Conservation (phyloP, 2,329 filamentous ascomycete genomes). For the Verticillium dahliae region DNA sequence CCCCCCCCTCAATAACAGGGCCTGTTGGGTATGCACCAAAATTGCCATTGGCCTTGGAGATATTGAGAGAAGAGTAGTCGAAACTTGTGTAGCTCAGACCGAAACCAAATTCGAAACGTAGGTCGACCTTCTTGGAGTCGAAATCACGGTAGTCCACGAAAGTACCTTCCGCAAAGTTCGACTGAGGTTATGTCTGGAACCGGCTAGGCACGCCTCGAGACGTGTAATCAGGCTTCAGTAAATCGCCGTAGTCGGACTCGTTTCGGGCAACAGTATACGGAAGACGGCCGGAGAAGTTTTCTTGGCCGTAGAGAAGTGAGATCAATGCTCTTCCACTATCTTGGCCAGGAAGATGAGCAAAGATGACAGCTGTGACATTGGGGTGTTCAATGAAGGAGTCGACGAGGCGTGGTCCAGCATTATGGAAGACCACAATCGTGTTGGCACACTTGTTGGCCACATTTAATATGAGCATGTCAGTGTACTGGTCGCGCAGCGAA, state of each 20-base stretch:
- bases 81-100: constrained; percentile 52
- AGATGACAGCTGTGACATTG: constrained; percentile 59
- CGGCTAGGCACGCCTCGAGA: constrained; percentile 35
- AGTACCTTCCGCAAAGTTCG: constrained; percentile 44
- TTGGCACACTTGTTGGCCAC: constrained; percentile 54
- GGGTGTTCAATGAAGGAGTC: constrained; percentile 56
- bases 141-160: constrained; percentile 51
- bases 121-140: constrained; percentile 38
- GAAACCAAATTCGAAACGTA: constrained; percentile 50
- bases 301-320: constrained; percentile 50
- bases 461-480: constrained; percentile 48
- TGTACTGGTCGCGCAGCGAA: constrained; percentile 58
- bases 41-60: constrained; percentile 22
- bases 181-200: constrained; percentile 44
- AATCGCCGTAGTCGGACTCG: constrained; percentile 45
- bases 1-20: constrained; percentile 32
- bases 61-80: constrained; percentile 32
- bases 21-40: constrained; percentile 30
- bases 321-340: constrained; percentile 51
- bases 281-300: constrained; percentile 50
- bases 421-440: constrained; percentile 60
- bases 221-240: constrained; percentile 31
- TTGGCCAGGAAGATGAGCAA: constrained; percentile 59
- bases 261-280: constrained; percentile 56
- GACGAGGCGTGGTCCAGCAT: constrained; percentile 51